Conservation (phyloP, 176 grass and related monocot species). For the Typha latifolia region DNA sequence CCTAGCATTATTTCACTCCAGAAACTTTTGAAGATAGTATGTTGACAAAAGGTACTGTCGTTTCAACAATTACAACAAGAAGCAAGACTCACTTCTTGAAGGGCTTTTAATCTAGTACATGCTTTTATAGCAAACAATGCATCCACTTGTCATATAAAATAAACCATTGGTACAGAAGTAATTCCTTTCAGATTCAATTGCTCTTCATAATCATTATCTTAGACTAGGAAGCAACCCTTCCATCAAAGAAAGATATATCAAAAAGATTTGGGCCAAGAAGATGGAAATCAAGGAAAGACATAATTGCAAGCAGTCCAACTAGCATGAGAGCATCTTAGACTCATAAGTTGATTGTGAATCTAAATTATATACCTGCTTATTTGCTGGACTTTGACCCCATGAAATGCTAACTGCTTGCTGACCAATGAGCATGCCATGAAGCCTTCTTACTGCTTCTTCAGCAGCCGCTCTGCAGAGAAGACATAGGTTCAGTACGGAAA, state of each 20-base stretch:
- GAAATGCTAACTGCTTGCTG: conserved; percentile 93
- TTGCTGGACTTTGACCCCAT: conserved; percentile 81
- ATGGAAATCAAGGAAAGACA: background rate
- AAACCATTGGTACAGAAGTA: too few species aligned
- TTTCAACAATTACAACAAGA: too few species aligned
- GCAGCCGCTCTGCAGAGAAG: conserved; percentile 57
- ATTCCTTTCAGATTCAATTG: too few species aligned
- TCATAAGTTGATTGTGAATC: background rate
- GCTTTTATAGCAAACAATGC: too few species aligned
- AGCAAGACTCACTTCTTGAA: too few species aligned
- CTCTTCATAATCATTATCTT: too few species aligned
- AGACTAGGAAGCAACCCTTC: background rate
- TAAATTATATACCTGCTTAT: conserved; percentile 62
- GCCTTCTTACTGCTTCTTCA: conserved; percentile 90
- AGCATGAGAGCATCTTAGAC: background rate
- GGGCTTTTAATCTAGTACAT: too few species aligned
- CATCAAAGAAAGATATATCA: background rate
- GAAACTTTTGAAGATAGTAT: too few species aligned
- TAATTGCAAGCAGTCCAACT: conserved; percentile 8
- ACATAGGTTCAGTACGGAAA: conserved; percentile 6
- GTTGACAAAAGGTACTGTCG: too few species aligned
- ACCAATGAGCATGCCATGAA: conserved; percentile 88
- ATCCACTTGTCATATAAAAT: too few species aligned
- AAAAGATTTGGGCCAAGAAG: background rate
- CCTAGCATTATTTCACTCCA: too few species aligned